These are phyloP conservation scores for Rhodotorula paludigena DNA, from an alignment of 768 basidiomycete species.

Conservation along the genomic window DNA sequence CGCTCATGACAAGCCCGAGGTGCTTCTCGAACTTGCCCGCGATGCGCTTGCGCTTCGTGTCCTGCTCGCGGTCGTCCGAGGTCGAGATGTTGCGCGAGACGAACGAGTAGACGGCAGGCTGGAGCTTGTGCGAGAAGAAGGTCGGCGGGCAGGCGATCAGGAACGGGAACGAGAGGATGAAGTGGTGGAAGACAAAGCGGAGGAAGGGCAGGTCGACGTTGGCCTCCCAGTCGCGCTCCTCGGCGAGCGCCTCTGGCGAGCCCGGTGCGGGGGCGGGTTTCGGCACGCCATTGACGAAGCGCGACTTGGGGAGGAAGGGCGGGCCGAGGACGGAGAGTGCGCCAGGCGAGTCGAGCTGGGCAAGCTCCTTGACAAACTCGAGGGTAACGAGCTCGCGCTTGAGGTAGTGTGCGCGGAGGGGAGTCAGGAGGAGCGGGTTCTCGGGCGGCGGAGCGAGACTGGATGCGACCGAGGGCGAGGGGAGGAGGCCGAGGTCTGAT, in stretches of 20 bases:
- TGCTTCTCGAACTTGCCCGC: slow-evolving; percentile 78
- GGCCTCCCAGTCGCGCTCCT: slow-evolving; percentile 25
- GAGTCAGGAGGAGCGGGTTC: slow-evolving; percentile 54
- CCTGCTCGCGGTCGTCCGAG: slow-evolving; percentile 54
- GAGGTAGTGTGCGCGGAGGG: slow-evolving; percentile 91
- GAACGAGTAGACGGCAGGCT: slow-evolving; percentile 82
- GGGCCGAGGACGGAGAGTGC: slow-evolving; percentile 79
- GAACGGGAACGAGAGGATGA: slow-evolving; percentile 91
- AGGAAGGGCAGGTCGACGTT: slow-evolving; percentile 72
- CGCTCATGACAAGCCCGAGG: slow-evolving; percentile 70
- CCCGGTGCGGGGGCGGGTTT: slow-evolving; percentile 4
- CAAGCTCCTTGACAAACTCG: slow-evolving; percentile 75
- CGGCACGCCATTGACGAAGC: slow-evolving; percentile 54
- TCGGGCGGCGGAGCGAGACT: slow-evolving; percentile 13
- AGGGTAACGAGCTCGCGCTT: slow-evolving; percentile 91
- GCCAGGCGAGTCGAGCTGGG: slow-evolving; percentile 54
- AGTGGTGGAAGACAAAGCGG: slow-evolving; percentile 82
- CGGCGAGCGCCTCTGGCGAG: neutral
- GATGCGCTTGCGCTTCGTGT: slow-evolving; percentile 63
- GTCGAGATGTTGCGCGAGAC: slow-evolving; percentile 69
- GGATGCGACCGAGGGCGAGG: slow-evolving; percentile 21
- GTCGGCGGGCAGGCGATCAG: slow-evolving; percentile 78
- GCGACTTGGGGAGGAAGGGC: slow-evolving; percentile 64
- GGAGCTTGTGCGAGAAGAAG: slow-evolving; percentile 90
- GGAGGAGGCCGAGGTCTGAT: slow-evolving; percentile 27